Conservation (phyloP, 2,329 filamentous ascomycete species). For the Sporothrix variecibatus region DNA sequence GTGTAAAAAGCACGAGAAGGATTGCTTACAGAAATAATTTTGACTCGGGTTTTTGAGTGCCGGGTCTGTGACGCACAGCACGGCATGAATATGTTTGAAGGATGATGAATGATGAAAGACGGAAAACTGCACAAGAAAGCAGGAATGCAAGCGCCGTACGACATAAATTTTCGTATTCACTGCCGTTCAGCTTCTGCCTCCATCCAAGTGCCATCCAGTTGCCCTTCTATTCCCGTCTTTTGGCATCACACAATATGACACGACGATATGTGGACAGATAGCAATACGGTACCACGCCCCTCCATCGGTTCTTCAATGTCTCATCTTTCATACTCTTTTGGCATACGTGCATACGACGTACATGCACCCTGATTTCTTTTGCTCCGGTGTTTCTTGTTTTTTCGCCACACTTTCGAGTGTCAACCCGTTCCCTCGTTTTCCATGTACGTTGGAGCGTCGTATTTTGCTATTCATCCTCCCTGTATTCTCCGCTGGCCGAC, state of each 20-base stretch:
- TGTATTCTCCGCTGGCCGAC: constrained; percentile 1
- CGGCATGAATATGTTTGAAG: not conserved
- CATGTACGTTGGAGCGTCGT: not conserved
- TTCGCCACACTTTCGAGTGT: not conserved
- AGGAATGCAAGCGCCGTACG: not conserved
- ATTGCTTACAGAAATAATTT: not conserved
- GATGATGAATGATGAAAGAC: not conserved
- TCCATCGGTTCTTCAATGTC: not conserved
- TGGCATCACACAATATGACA: not conserved
- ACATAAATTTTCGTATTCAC: not conserved
- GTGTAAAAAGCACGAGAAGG: not conserved
- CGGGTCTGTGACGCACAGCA: not conserved
- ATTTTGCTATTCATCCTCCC: not conserved
- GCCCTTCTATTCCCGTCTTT: not conserved
- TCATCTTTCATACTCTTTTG: not conserved
- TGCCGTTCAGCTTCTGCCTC: not conserved
- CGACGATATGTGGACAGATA: not conserved
- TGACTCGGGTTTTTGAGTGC: not conserved
- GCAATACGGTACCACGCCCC: not conserved
- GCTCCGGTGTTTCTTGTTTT: not conserved
- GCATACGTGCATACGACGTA: not conserved
- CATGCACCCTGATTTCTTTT: not conserved
- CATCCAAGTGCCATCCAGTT: not conserved
- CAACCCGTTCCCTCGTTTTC: not conserved
- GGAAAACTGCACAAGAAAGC: not conserved